Base-by-base conservation (phyloP, 345 rosid genomes). In the Hirschfeldia incana region DNA sequence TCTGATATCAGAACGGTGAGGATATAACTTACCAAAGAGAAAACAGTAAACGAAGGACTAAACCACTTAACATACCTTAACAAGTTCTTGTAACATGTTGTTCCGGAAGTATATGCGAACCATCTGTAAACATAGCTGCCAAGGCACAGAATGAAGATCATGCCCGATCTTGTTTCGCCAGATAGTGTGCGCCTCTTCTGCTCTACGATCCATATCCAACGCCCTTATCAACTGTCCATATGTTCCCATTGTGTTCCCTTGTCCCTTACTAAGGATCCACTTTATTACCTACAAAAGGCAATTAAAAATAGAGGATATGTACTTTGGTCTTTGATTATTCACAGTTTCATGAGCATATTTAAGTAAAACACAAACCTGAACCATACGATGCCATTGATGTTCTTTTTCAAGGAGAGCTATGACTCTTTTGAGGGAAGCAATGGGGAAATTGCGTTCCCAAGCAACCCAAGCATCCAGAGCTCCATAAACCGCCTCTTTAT, bases 201-300 rank as follows among this genome's bases (percentile, higher is more conserved):
- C 96, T 77, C 98, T 83, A 63, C 90, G 87, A 81, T 94, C 98
- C 93, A 78, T 90, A 76, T 92, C 98, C 39, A 94, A 85, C 65
- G 99, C 98, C 46, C 83, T 86, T 75, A 93, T 77, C 59, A 95
- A 83, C 82, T 92, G 94, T 55, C 78, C 77, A 74, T 87, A 91
- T 1, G 92, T 90, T 70, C 97, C 98, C 88, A 89, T 85, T 51
- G 99, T 95, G 73, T 84, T 85, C 83, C 97, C 98, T 78, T 95
- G 97, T 65, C 98, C 98, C 83, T 93, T 95, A 88, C 99, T 95
- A 69, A 95, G 88, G 88, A 95, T 90, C 99, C 99, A 95, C 81
- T 95, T 95, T 71, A 95, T 90, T 64, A 94, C 97, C 98, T 94
- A 78, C 17, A 70, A 33, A 21, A 21, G 21, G n/a, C 30, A 34